Percentiles rank a stretch among this genome's conserved stretches.
Conservation (phyloP, 352 stramenopile genomes). For the Blastocystis sp. region DNA sequence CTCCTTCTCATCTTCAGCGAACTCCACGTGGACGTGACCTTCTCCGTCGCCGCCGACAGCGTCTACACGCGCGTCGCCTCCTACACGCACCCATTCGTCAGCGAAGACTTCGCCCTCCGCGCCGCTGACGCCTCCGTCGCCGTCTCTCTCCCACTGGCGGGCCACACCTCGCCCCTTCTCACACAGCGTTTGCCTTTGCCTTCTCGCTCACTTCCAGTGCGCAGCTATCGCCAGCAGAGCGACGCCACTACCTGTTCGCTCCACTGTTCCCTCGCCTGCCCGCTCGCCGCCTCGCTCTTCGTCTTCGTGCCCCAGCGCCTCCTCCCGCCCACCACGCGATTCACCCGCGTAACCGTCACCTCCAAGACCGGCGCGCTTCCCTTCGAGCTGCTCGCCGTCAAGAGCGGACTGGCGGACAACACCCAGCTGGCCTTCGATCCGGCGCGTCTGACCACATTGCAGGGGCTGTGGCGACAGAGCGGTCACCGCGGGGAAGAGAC, state of each 20-base stretch:
- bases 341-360: neutral
- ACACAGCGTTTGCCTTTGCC: neutral
- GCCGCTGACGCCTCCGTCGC: neutral
- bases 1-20: too few relatives aligned
- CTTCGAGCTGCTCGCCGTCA: neutral
- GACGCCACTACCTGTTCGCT: neutral
- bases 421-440: neutral
- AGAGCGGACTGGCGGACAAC: neutral
- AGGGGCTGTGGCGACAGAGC: neutral
- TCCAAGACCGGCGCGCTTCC: neutral
- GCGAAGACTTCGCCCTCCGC: neutral
- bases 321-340: neutral
- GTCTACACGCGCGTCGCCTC: slow-evolving; percentile 2
- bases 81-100: neutral
- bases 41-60: neutral
- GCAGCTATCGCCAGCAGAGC: neutral
- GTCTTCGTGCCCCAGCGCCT: slow-evolving; percentile 1
- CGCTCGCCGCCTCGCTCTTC: neutral
- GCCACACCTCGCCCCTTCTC: neutral
- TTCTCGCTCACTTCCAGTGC: neutral
- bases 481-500: neutral
- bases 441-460: neutral
- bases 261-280: neutral
- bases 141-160: neutral
- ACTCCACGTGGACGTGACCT: neutral